phyloP scores from a whole-genome alignment of 192 early-diverging fungal genomes.

The Podila clonocystis region DNA sequence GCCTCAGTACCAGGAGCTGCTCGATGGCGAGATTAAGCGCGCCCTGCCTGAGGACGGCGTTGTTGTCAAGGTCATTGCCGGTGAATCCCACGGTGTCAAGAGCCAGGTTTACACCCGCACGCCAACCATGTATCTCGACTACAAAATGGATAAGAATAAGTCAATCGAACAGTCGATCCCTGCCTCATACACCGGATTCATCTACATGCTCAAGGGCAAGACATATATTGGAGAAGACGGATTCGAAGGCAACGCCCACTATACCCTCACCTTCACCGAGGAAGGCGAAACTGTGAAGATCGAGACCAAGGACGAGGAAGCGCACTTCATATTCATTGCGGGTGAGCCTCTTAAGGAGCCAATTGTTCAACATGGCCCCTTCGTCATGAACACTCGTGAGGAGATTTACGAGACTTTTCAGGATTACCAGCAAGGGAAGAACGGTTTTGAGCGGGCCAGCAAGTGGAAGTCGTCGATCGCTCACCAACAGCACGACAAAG shows the following conservation, averaged over 20 bases:
- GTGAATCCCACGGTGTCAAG: constrained; percentile 25
- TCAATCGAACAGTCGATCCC: constrained; percentile 25
- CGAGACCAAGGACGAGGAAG: constrained; percentile 16
- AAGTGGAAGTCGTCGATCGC: constrained; percentile 54
- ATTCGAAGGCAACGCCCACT: constrained; percentile 8
- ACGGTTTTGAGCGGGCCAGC: constrained; percentile 73
- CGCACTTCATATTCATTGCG: constrained; percentile 36
- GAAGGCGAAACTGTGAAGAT: constrained; percentile 25
- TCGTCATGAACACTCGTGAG: constrained; percentile 69
- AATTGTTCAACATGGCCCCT: constrained; percentile 65
- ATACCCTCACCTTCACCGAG: constrained; percentile 12
- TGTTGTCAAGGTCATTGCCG: constrained; percentile 31
- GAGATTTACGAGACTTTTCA: constrained; percentile 61
- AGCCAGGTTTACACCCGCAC: constrained; percentile 14
- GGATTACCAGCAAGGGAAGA: constrained; percentile 67
- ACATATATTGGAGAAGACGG: constrained; percentile 18
- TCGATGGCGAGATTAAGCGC: constrained; percentile 23
- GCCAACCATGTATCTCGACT: constrained; percentile 43
- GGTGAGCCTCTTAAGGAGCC: constrained; percentile 60
- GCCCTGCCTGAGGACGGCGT: neutral
- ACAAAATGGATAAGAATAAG: constrained; percentile 10
- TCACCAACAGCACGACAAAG: neutral
- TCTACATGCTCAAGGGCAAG: constrained; percentile 23
- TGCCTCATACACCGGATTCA: constrained; percentile 24
- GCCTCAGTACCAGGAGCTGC: constrained; percentile 50